These are phyloP conservation scores for Porodaedalea pini DNA, from an alignment of 1,284 basidiomycete genomes.

Conservation along the genomic window DNA sequence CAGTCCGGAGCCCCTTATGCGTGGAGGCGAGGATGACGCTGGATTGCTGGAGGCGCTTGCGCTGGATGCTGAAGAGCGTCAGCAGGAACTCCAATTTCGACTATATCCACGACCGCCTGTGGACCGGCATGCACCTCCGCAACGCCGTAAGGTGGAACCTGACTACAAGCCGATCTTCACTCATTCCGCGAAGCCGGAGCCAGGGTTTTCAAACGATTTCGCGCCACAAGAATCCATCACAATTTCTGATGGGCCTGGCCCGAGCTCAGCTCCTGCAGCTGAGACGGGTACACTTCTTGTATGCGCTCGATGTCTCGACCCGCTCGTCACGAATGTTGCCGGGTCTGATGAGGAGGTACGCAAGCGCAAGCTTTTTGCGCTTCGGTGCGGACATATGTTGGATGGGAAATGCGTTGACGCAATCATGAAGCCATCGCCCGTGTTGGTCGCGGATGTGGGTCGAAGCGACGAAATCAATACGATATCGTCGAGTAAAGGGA, in stretches of 20 bases:
- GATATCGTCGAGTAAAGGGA: background rate
- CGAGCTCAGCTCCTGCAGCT: conserved; percentile 6
- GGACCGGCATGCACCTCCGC: background rate
- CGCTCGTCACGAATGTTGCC: conserved; percentile 15
- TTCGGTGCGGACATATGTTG: conserved; percentile 71
- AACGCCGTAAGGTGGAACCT: conserved; percentile 20
- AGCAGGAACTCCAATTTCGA: background rate
- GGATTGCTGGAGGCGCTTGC: conserved; percentile 7
- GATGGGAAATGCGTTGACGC: conserved; percentile 68
- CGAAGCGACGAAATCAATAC: conserved; percentile 1
- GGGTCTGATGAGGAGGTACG: conserved; percentile 18
- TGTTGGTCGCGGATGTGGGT: conserved; percentile 9
- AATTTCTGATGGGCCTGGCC: conserved; percentile 11
- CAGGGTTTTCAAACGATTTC: conserved; percentile 67
- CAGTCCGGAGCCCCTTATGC: background rate
- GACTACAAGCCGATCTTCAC: conserved; percentile 61
- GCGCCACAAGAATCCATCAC: conserved; percentile 25
- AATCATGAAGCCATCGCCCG: conserved; percentile 46
- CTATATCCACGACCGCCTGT: background rate
- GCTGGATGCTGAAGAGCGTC: background rate
- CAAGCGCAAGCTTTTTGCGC: conserved; percentile 34
- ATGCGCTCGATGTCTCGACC: conserved; percentile 18
- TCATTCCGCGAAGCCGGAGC: conserved; percentile 47
- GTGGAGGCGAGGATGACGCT: conserved; percentile 6
- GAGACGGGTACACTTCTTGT: conserved; percentile 14